Conservation (phyloP, 1,284 basidiomycete species). For the Coniophora puteana region DNA sequence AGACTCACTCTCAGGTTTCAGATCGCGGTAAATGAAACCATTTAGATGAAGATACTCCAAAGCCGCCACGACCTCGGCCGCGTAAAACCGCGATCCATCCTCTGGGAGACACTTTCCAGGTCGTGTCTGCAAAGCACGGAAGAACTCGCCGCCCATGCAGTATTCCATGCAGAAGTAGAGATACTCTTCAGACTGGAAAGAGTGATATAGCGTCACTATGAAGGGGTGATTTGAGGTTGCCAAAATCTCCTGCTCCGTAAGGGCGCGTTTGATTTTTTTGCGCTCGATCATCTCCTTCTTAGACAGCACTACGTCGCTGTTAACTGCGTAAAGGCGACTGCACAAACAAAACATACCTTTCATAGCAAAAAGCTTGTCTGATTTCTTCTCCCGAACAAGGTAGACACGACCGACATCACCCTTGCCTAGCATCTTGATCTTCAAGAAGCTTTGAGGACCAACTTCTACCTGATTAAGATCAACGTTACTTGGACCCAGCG, state of each 20-base stretch:
- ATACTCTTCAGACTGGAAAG: slow-evolving; percentile 96
- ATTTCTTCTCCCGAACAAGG: slow-evolving; percentile 94
- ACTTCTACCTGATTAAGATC: slow-evolving; percentile 75
- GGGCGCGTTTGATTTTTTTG: slow-evolving; percentile 95
- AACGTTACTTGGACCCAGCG: not conserved
- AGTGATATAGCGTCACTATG: slow-evolving; percentile 96
- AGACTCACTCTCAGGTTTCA: slow-evolving; percentile 96
- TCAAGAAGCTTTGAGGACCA: slow-evolving; percentile 85
- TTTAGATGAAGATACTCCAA: slow-evolving; percentile 98
- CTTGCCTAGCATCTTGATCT: slow-evolving; percentile 93
- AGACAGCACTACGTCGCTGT: slow-evolving; percentile 70
- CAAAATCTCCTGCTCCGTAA: slow-evolving; percentile 96
- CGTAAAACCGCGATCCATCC: slow-evolving; percentile 96
- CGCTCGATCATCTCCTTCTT: slow-evolving; percentile 99
- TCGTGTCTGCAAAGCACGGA: slow-evolving; percentile 91
- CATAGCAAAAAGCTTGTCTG: slow-evolving; percentile 91
- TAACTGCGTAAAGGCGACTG: slow-evolving; percentile 22
- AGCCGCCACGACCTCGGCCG: slow-evolving; percentile 97
- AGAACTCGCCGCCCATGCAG: slow-evolving; percentile 99
- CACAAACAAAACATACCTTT: slow-evolving; percentile 65
- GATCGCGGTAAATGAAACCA: slow-evolving; percentile 98
- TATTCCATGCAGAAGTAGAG: slow-evolving; percentile 99
- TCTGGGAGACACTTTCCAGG: slow-evolving; percentile 96
- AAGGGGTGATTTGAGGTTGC: slow-evolving; percentile 97
- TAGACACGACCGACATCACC: slow-evolving; percentile 97